Evolutionary conservation across 441 rosid species (phyloP).

Genomic region (Euphorbia celastroides): DNA sequence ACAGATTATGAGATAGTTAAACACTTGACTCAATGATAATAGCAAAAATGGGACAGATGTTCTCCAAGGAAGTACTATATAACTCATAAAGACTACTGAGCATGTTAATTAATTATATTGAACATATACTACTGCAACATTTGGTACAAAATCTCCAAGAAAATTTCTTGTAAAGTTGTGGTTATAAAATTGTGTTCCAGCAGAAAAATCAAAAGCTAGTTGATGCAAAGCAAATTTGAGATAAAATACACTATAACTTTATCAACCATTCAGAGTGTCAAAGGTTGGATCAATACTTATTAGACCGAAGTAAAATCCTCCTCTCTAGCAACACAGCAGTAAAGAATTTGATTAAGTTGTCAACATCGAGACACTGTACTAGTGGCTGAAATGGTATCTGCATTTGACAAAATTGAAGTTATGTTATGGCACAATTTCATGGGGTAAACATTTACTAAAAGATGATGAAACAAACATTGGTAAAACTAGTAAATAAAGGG

Average conservation of each 20-base stretch:
- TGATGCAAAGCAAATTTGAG: neutral
- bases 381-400: constrained; percentile 97
- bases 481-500: constrained; percentile 18
- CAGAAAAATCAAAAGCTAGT: neutral
- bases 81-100: neutral
- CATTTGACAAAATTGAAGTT: constrained; percentile 29
- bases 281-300: constrained; percentile 54
- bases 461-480: constrained; percentile 6
- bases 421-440: neutral
- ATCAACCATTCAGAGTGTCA: constrained; percentile 8
- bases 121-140: neutral
- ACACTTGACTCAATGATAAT: neutral
- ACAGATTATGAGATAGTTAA: neutral
- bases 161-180: neutral
- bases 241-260: neutral
- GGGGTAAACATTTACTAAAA: constrained; percentile 4
- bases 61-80: neutral
- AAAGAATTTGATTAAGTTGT: constrained; percentile 84
- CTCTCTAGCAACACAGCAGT: constrained; percentile 91
- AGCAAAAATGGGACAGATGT: neutral
- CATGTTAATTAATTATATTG: neutral
- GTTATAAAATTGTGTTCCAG: neutral
- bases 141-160: neutral
- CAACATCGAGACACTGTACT: constrained; percentile 90
- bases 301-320: constrained; percentile 88